Evolutionary conservation across 2,329 filamentous ascomycete species (phyloP).

Genomic region (Triangularia setosa): DNA sequence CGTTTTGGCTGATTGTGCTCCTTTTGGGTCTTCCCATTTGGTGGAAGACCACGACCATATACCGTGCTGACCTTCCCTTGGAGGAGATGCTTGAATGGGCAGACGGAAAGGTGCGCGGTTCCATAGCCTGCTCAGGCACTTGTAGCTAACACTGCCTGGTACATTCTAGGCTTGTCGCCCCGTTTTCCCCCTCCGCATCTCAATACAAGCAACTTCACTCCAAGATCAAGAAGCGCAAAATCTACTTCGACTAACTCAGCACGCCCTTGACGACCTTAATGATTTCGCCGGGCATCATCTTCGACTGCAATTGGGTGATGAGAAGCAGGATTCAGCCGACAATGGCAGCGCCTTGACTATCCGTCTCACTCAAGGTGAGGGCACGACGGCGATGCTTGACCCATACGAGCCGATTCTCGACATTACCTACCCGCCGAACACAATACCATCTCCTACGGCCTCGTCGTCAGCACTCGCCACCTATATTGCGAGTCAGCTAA

Average conservation of each 20-base stretch:
- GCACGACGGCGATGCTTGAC: conserved; percentile 60
- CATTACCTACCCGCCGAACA: conserved; percentile 69
- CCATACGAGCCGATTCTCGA: conserved; percentile 69
- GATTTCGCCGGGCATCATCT: conserved; percentile 83
- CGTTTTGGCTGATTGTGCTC: conserved; percentile 86
- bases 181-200: conserved; percentile 81
- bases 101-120: conserved; percentile 68
- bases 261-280: conserved; percentile 80
- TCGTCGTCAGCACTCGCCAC: conserved; percentile 70
- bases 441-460: conserved; percentile 62
- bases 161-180: conserved; percentile 70
- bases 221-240: conserved; percentile 65
- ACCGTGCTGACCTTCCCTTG: conserved; percentile 78
- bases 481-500: conserved; percentile 74
- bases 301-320: conserved; percentile 51
- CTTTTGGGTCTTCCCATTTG: conserved; percentile 86
- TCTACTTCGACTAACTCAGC: conserved; percentile 76
- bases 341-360: conserved; percentile 64
- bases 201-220: conserved; percentile 66
- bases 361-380: conserved; percentile 61
- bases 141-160: conserved; percentile 1
- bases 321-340: conserved; percentile 35
- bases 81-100: conserved; percentile 88
- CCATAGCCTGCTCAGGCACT: background rate
- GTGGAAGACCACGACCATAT: conserved; percentile 92